Evolutionary conservation across 2,329 filamentous ascomycete genomes (phyloP).

Genomic region (Aspergillus caelatus): DNA sequence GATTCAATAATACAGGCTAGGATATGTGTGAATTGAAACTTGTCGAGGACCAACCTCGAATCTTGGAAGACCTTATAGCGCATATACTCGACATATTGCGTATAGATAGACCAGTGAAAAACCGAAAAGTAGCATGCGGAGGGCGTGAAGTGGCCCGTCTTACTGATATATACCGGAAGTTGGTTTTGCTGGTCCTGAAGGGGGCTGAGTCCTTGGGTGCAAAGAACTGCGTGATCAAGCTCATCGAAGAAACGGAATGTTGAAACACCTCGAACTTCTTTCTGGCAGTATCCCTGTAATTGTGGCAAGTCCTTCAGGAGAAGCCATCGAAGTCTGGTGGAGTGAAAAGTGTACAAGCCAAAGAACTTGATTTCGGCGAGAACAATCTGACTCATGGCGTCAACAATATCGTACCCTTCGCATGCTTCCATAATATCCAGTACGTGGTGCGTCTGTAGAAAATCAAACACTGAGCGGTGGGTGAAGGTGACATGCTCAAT

Average conservation of each 20-base stretch:
- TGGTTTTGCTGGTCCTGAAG: not conserved
- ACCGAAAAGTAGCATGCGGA: not conserved
- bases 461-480: not conserved
- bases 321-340: not conserved
- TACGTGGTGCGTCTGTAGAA: not conserved
- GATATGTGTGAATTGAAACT: not conserved
- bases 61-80: not conserved
- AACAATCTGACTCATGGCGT: not conserved
- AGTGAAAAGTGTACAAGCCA: not conserved
- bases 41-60: not conserved
- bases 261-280: not conserved
- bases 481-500: not conserved
- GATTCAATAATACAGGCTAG: not conserved
- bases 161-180: not conserved
- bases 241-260: not conserved
- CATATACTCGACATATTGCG: not conserved
- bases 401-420: not conserved
- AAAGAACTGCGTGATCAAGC: not conserved
- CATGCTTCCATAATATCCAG: not conserved
- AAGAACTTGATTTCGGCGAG: not conserved
- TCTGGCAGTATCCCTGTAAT: not conserved
- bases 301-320: not conserved
- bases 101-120: not conserved
- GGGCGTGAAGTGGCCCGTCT: not conserved
- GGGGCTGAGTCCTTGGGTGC: not conserved